A percentile compares a stretch with the other conserved stretches of the same genome.
Conservation (phyloP, 306 rosid genomes). For the Acacia crassicarpa region DNA sequence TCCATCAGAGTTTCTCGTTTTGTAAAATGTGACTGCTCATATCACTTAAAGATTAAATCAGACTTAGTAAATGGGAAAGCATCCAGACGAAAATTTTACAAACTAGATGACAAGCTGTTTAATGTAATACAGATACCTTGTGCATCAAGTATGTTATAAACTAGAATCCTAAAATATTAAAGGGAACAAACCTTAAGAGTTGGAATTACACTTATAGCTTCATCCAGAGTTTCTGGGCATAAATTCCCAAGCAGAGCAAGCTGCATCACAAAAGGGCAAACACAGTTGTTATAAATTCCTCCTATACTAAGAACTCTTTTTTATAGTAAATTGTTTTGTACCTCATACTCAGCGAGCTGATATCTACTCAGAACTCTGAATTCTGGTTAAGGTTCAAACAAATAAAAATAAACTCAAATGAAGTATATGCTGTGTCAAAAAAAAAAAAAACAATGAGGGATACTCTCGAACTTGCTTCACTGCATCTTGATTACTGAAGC, state of each 20-base stretch:
- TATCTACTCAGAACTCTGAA: slow-evolving; percentile 35
- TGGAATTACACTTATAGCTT: slow-evolving; percentile 29
- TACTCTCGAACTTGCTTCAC: slow-evolving; percentile 41
- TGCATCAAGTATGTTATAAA: slow-evolving; percentile 18
- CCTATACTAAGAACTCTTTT: neutral
- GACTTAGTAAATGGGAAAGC: slow-evolving; percentile 9
- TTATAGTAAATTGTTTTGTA: neutral
- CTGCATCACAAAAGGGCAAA: neutral
- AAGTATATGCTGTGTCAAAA: neutral
- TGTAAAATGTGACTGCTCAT: neutral
- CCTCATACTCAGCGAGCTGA: slow-evolving; percentile 34
- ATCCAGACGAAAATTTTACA: slow-evolving; percentile 13
- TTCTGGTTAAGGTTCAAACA: slow-evolving; percentile 4
- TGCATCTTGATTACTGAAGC: slow-evolving; percentile 36
- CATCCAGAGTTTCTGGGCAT: slow-evolving; percentile 39
- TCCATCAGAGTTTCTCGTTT: neutral
- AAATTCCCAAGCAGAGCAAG: slow-evolving; percentile 39
- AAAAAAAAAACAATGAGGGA: neutral
- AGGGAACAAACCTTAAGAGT: slow-evolving; percentile 28
- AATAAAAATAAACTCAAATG: neutral
- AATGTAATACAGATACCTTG: neutral
- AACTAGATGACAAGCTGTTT: neutral
- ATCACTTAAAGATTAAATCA: neutral
- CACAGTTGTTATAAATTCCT: neutral
- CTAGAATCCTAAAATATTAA: neutral